Base-by-base conservation (phyloP, 192 early-diverging fungal genomes). In the Backusella morwellensis region DNA sequence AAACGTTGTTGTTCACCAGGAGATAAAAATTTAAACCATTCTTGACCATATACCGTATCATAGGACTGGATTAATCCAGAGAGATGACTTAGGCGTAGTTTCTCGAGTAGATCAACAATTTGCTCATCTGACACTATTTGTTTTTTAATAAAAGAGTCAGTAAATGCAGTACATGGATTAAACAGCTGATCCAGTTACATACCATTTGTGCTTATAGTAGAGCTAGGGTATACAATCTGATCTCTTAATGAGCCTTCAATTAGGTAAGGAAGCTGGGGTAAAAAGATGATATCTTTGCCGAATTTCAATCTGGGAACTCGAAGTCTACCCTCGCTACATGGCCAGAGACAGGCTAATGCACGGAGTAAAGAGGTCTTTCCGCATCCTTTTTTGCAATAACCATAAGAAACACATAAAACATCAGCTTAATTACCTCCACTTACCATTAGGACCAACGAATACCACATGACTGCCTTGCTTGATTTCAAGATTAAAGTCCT, bases 301-400 rank as follows among this genome's bases (percentile, higher is more conserved):
- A 67, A 63, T 41, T 68, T 70, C 11, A 71, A 47, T 35, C 56
- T 83, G 12, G 76, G 81, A 35, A 78, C 41, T 21, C 44, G 56
- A 17, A 80, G 40, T 15, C 42, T 76, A 80, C 94, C 95, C n/a
- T 74, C 68, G 0, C 74, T 76, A 14, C 89, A 84, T 17, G 78
- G 85, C 93, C 93, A 97, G 40, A 98, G 77, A 0, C 93, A 93
- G 21, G 91, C 90, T 59, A 97, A 85, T 6, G 88, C 88, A 6
- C 95, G 87, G 23, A 97, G 70, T 19, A 98, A 52, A 6, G 93
- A 93, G 17, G 93, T 93, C 77, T 98, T 98, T 40, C 97, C 97
- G 19, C 82, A 78, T 56, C 86, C 86, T 32, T 32, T 87, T 63
- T 63, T 76, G 35, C 2, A 72, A 35, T 56, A 21, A 26, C 8